A percentile compares a stretch with the other conserved stretches of the same genome.
phyloP scores from a whole-genome alignment of 2,329 filamentous ascomycete genomes.

The Exserohilum rostratum region DNA sequence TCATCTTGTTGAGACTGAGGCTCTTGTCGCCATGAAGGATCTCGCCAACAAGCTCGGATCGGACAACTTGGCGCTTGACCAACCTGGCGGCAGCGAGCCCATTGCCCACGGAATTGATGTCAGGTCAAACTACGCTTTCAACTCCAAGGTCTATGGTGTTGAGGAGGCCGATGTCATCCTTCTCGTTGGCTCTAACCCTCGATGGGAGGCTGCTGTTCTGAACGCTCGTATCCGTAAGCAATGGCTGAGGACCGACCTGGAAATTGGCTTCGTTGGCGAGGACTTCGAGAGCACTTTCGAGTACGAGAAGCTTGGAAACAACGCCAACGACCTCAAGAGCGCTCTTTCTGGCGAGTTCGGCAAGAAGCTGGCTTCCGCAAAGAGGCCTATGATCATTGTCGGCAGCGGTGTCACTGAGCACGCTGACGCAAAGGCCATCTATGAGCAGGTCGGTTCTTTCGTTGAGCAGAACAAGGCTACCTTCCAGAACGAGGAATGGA shows the following conservation, averaged over 20 bases:
- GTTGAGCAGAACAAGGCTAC: conserved; percentile 90
- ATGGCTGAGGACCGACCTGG: conserved; percentile 92
- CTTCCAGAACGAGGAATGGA: conserved; percentile 91
- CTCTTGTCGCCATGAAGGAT: conserved; percentile 95
- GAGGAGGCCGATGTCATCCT: conserved; percentile 93
- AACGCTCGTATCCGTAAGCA: conserved; percentile 98
- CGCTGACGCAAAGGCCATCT: conserved; percentile 87
- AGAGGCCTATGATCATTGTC: conserved; percentile 95
- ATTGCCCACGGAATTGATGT: conserved; percentile 92
- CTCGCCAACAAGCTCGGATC: conserved; percentile 95
- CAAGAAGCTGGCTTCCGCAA: conserved; percentile 85
- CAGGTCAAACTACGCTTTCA: conserved; percentile 94
- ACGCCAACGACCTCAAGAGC: conserved; percentile 80
- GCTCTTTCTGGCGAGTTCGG: conserved; percentile 86
- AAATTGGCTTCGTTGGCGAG: conserved; percentile 90
- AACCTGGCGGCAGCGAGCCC: conserved; percentile 80
- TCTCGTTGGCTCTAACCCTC: conserved; percentile 91
- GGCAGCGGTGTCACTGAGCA: conserved; percentile 93
- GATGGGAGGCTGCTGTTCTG: conserved; percentile 91
- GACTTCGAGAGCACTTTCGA: conserved; percentile 94
- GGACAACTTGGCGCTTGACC: conserved; percentile 92
- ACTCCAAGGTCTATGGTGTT: conserved; percentile 90
- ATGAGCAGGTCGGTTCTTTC: conserved; percentile 86
- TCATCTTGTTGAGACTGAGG: conserved; percentile 88
- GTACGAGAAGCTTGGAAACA: conserved; percentile 85